phyloP scores from a whole-genome alignment of 306 rosid species.

The Glycine tomentella region DNA sequence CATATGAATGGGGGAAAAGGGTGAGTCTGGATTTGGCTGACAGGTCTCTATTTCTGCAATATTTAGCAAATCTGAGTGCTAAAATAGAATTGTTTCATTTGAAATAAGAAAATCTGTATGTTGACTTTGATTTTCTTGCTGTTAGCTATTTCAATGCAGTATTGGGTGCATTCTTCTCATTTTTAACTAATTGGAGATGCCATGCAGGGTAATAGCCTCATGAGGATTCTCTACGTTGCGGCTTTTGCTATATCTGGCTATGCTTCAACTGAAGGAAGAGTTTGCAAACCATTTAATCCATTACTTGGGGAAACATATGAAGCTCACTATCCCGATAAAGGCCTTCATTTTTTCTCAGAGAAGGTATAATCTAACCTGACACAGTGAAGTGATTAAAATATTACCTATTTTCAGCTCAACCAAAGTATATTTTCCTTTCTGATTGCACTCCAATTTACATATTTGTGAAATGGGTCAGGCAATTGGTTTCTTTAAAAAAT shows the following conservation, averaged over 20 bases:
- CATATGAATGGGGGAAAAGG: slow-evolving; percentile 96
- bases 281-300: slow-evolving; percentile 98
- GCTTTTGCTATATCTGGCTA: slow-evolving; percentile 99
- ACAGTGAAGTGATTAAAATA: slow-evolving; percentile 5
- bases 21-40: slow-evolving; percentile 56
- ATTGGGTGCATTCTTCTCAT: slow-evolving; percentile 5
- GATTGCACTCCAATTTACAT: slow-evolving; percentile 15
- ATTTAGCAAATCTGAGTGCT: slow-evolving; percentile 22
- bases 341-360: slow-evolving; percentile 95
- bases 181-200: slow-evolving; percentile 37
- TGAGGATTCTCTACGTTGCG: slow-evolving; percentile 94
- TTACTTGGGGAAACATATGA: slow-evolving; percentile 97
- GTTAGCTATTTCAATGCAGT: slow-evolving; percentile 18
- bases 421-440: background rate
- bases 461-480: background rate
- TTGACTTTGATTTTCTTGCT: slow-evolving; percentile 20
- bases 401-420: slow-evolving; percentile 7
- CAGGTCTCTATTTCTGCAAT: slow-evolving; percentile 28
- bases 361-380: slow-evolving; percentile 61
- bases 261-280: slow-evolving; percentile 98
- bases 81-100: slow-evolving; percentile 23
- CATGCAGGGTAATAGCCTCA: slow-evolving; percentile 91
- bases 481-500: slow-evolving; percentile 4
- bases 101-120: slow-evolving; percentile 24
- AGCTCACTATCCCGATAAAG: slow-evolving; percentile 94